phyloP scores from a whole-genome alignment of 306 rosid species.

The Vicia sativa region DNA sequence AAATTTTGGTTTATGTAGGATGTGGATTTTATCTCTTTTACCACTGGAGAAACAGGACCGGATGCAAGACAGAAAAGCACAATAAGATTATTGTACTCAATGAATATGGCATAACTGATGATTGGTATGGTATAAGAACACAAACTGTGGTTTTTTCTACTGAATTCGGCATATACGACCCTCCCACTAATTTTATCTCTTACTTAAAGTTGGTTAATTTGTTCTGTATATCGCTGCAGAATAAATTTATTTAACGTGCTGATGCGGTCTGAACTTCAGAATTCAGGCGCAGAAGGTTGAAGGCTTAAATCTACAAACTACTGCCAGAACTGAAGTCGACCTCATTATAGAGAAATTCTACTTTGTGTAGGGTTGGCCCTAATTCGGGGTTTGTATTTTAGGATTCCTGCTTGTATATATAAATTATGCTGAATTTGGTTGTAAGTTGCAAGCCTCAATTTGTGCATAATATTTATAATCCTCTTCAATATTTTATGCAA shows the following conservation, averaged over 20 bases:
- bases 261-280: constrained; percentile 33
- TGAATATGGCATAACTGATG: constrained; percentile 26
- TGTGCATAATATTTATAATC: constrained; percentile 5
- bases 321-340: constrained; percentile 26
- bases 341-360: constrained; percentile 16
- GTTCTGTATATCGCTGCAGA: constrained; percentile 28
- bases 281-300: constrained; percentile 27
- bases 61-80: constrained; percentile 51
- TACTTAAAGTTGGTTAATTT: constrained; percentile 10
- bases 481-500: neutral
- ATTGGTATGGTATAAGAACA: constrained; percentile 34
- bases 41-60: constrained; percentile 47
- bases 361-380: constrained; percentile 12
- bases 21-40: constrained; percentile 69
- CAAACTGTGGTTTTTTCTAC: constrained; percentile 21
- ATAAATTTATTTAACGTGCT: constrained; percentile 18
- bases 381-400: constrained; percentile 1
- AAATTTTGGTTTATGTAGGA: constrained; percentile 52
- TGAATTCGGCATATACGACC: constrained; percentile 7
- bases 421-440: constrained; percentile 3
- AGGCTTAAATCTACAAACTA: constrained; percentile 27
- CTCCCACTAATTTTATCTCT: neutral
- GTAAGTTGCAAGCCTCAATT: neutral
- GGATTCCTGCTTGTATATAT: neutral
- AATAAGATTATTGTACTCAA: constrained; percentile 41